Evolutionary conservation across 345 rosid species (phyloP).

Genomic region (Cardamine resedifolia): DNA sequence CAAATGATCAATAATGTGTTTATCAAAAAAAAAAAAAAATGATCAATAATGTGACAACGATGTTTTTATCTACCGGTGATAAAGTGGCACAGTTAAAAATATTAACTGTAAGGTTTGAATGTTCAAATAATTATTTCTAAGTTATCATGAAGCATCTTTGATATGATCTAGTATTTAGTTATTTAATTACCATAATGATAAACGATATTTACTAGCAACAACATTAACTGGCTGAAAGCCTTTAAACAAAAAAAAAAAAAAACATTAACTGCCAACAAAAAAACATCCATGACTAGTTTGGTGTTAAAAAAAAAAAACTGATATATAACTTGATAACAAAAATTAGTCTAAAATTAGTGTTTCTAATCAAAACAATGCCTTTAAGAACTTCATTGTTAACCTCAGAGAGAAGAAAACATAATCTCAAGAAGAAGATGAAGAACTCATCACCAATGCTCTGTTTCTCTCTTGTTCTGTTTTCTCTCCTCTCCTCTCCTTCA

Average conservation of each 20-base stretch:
- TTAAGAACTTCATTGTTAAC: neutral
- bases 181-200: neutral
- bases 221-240: neutral
- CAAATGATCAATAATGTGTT: no score
- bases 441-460: conserved; percentile 17
- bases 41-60: no score
- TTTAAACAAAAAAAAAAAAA: neutral
- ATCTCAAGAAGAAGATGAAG: neutral
- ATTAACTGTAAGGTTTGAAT: no score
- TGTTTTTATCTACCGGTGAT: no score
- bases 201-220: neutral
- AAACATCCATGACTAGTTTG: neutral
- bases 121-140: no score
- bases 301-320: neutral
- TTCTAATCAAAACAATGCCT: neutral
- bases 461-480: conserved; percentile 17
- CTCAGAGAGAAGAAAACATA: neutral
- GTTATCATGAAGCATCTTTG: no score
- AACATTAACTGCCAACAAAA: conserved; percentile 3
- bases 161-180: conserved; percentile 1
- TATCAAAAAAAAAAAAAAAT: no score
- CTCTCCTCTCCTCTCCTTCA: conserved; percentile 12
- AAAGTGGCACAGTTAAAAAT: no score
- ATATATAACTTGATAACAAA: neutral
- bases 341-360: conserved; percentile 12